Conservation (phyloP, 371 early-diverging fungal genomes). For the Actinomortierella ambigua region DNA sequence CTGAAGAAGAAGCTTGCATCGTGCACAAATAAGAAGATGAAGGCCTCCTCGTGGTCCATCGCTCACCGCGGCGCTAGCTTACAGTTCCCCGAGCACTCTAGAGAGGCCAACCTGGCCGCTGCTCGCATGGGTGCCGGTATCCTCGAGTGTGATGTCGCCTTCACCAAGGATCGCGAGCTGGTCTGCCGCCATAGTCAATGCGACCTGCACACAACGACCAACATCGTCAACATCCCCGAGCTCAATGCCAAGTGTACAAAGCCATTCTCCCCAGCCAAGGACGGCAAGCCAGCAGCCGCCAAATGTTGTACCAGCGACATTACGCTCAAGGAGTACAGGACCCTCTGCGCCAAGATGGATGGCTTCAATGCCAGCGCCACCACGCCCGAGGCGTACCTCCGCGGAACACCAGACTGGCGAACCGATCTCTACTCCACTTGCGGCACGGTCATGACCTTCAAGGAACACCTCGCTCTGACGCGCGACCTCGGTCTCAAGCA, state of each 20-base stretch:
- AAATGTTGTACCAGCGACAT: constrained; percentile 10
- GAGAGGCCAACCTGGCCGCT: constrained; percentile 7
- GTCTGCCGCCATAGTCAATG: constrained; percentile 11
- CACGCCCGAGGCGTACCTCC: constrained; percentile 9
- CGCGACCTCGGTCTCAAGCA: constrained; percentile 7
- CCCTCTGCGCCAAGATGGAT: constrained; percentile 10
- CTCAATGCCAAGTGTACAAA: constrained; percentile 11
- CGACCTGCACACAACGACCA: constrained; percentile 10
- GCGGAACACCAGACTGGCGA: constrained; percentile 9
- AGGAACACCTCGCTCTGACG: constrained; percentile 9
- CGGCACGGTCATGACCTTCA: constrained; percentile 10
- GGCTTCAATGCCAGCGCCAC: constrained; percentile 11
- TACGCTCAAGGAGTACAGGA: constrained; percentile 7
- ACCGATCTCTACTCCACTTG: constrained; percentile 11
- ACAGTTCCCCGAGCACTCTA: constrained; percentile 12
- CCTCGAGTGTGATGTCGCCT: constrained; percentile 8
- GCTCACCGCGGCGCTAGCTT: constrained; percentile 5
- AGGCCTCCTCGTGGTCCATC: constrained; percentile 11
- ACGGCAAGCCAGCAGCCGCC: constrained; percentile 8
- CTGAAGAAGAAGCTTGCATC: constrained; percentile 10
- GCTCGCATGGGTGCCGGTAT: constrained; percentile 10
- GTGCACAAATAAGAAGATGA: constrained; percentile 4
- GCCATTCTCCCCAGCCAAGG: constrained; percentile 11
- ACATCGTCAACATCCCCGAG: constrained; percentile 11
- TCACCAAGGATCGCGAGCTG: constrained; percentile 10